These are phyloP conservation scores for Strobilomyces echinocephalus DNA, from an alignment of 768 basidiomycete genomes.

Conservation along the genomic window DNA sequence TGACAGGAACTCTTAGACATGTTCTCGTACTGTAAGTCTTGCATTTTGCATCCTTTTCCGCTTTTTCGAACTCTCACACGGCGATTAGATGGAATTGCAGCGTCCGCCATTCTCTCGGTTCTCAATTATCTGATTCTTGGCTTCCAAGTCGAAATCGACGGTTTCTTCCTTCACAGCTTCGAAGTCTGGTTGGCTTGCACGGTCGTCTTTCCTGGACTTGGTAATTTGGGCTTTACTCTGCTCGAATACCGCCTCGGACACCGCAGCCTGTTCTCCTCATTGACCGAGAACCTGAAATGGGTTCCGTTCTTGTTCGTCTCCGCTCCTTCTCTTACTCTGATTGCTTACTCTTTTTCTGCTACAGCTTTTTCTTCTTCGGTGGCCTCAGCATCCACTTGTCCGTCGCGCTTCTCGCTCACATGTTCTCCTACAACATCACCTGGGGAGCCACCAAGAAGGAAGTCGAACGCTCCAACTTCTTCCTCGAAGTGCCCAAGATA, in stretches of 20 bases:
- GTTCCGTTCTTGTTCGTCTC: conserved; percentile 36
- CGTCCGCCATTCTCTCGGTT: conserved; percentile 56
- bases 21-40: conserved; percentile 46
- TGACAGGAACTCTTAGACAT: conserved; percentile 32
- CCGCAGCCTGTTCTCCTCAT: conserved; percentile 16
- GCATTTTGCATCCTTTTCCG: too few species aligned
- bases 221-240: conserved; percentile 69
- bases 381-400: conserved; percentile 53
- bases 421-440: conserved; percentile 54
- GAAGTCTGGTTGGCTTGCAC: conserved; percentile 79
- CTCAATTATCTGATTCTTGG: conserved; percentile 78
- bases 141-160: conserved; percentile 63
- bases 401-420: conserved; percentile 48
- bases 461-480: conserved; percentile 88
- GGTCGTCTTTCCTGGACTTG: conserved; percentile 70
- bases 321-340: neutral
- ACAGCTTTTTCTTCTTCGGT: conserved; percentile 49
- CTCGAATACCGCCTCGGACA: conserved; percentile 70
- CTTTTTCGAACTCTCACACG: neutral
- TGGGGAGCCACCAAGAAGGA: conserved; percentile 73
- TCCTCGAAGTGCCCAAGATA: conserved; percentile 83
- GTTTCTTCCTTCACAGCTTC: conserved; percentile 72
- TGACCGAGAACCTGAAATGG: conserved; percentile 27
- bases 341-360: neutral
- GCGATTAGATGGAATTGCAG: conserved; percentile 52